Evolutionary conservation across 176 grass and related monocot species (phyloP).

Genomic region (Lolium rigidum): DNA sequence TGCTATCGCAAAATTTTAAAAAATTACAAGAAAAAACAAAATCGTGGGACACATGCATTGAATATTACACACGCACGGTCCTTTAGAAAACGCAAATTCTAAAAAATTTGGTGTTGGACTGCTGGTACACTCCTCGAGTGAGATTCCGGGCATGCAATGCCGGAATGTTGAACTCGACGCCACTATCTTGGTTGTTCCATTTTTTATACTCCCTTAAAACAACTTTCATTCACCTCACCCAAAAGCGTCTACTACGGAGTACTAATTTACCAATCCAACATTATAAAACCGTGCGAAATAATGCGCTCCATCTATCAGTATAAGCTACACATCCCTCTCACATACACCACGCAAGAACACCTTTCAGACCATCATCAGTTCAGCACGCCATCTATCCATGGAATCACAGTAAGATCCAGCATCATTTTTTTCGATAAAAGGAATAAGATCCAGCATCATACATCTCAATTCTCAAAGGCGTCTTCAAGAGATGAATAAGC

Average conservation of each 20-base stretch:
- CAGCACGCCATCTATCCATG: not conserved
- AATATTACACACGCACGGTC: not conserved
- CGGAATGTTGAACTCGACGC: not conserved
- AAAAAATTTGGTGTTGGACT: not conserved
- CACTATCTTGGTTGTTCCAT: not conserved
- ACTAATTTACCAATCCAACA: not conserved
- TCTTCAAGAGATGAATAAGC: not conserved
- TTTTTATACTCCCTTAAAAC: not conserved
- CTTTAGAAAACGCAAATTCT: not conserved
- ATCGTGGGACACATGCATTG: not conserved
- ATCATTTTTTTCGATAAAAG: no score
- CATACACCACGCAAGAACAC: not conserved
- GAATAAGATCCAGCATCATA: not conserved
- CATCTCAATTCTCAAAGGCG: not conserved
- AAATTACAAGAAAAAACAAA: no score
- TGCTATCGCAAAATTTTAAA: no score
- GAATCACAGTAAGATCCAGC: not conserved
- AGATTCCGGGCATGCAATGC: not conserved
- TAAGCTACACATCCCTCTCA: not conserved
- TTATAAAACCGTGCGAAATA: not conserved
- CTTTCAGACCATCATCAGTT: not conserved
- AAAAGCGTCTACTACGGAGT: not conserved
- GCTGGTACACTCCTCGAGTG: not conserved
- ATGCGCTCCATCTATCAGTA: not conserved
- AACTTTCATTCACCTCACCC: not conserved